These are phyloP conservation scores for Pichia rugopelliculosa DNA, from an alignment of 805 yeast genomes.

Conservation along the genomic window DNA sequence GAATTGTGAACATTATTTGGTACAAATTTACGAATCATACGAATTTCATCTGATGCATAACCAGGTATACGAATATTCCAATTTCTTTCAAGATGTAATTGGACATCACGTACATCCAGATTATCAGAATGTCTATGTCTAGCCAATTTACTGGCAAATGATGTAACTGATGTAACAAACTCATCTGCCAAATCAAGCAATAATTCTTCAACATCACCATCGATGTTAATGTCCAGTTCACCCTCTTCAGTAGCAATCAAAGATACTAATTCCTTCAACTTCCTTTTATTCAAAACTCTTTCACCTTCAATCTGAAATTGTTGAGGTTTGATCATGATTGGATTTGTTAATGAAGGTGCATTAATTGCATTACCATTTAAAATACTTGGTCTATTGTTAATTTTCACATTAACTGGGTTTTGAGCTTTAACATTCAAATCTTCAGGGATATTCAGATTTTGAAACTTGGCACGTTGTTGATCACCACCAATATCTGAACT, in stretches of 20 bases:
- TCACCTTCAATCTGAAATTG: constrained; percentile 77
- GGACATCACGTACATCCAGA: constrained; percentile 83
- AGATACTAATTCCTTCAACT: constrained; percentile 78
- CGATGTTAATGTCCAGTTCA: constrained; percentile 82
- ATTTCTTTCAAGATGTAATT: constrained; percentile 81
- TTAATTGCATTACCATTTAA: constrained; percentile 76
- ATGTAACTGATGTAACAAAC: constrained; percentile 81
- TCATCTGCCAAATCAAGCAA: constrained; percentile 92
- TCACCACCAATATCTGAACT: not conserved
- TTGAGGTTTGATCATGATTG: constrained; percentile 68
- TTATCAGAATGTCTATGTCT: constrained; percentile 87
- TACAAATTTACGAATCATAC: constrained; percentile 66
- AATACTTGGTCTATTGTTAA: constrained; percentile 69
- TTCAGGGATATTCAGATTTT: constrained; percentile 66
- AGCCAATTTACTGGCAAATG: constrained; percentile 91
- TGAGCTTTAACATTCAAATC: constrained; percentile 61
- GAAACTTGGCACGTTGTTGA: constrained; percentile 34
- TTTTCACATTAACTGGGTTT: constrained; percentile 52
- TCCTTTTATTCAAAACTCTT: constrained; percentile 81
- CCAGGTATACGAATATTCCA: constrained; percentile 97
- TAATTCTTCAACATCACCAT: constrained; percentile 93
- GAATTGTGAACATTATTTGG: constrained; percentile 58
- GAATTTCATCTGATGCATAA: constrained; percentile 81
- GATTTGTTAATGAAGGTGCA: constrained; percentile 66
- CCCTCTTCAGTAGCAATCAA: constrained; percentile 82